Base-by-base conservation (phyloP, 169 alveolate genomes). In the Pseudocohnilembus persalinus region DNA sequence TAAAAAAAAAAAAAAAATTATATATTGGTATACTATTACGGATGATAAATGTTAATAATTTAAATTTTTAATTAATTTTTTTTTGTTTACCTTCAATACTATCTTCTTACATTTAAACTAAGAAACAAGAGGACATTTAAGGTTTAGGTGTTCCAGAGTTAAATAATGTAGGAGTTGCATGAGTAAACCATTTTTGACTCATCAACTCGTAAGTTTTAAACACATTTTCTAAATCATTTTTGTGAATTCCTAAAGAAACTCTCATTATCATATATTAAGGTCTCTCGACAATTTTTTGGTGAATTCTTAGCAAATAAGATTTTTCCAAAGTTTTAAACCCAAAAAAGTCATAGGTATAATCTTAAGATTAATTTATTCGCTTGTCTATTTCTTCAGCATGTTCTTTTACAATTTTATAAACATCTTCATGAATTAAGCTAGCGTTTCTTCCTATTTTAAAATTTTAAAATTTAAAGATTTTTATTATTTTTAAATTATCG, bases 191-290 rank as follows among this genome's bases (percentile, higher is more conserved):
- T 86, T 96, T 97, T 79, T 94, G 96, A 65, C 99, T 96, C 99
- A 99, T 96, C 77, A 98, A 89, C 86, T 98, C 97, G 87, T 99
- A 99, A 15, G 99, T 98, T 86, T 96, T 96, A 65, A 95, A 80
- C 29, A 98, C 99, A 32, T 97, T 90, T 78, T 98, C 98, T n/a
- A 98, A 73, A 88, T 98, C 99, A n/a, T 97, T 98, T 64, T 95
- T 93, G 88, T 99, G 99, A 63, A 99, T 98, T 15, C 99, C 99
- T 74, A 98, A 95, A 29, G 99, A 94, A 29, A 98, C 99, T 68
- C 99, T 97, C 99, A 99, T 98, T 63, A 99, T 83, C 98, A 99
- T 93, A 87, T 98, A 99, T 91, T 98, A 99, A 28, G 99, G 99
- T 76, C 99, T 91, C 89, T 99, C 99, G 25, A 96, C 98, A 49